phyloP scores from a whole-genome alignment of 148 eudicot genomes.

The Camellia lanceoleosa region DNA sequence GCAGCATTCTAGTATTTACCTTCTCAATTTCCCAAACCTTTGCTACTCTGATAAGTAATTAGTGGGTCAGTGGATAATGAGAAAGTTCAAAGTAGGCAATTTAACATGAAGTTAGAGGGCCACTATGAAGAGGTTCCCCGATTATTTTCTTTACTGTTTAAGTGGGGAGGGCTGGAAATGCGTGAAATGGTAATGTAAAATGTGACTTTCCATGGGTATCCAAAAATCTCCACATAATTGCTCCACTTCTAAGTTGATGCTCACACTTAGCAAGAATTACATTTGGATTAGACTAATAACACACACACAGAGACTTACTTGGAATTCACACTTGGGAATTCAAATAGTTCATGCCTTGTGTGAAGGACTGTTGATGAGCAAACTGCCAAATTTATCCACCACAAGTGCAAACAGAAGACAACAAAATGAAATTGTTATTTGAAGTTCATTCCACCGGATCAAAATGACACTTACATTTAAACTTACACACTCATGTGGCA shows the following conservation, averaged over 20 bases:
- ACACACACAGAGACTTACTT: constrained; percentile 10
- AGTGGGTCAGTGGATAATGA: too few relatives aligned
- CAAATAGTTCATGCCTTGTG: constrained; percentile 60
- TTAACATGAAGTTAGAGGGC: too few relatives aligned
- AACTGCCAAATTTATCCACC: constrained; percentile 45
- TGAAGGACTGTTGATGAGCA: constrained; percentile 66
- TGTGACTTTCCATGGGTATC: not conserved
- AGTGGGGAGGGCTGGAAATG: not conserved
- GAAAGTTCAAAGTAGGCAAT: too few relatives aligned
- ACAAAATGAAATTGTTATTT: not conserved
- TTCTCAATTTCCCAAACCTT: not conserved
- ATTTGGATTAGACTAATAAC: not conserved
- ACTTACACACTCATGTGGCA: not conserved
- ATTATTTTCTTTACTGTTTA: not conserved
- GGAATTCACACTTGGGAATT: constrained; percentile 49
- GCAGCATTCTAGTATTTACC: not conserved
- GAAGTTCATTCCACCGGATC: not conserved
- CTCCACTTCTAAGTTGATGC: not conserved
- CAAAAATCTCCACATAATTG: not conserved
- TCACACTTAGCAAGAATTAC: not conserved
- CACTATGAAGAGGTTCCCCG: not conserved
- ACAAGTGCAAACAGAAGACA: not conserved
- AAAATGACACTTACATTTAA: not conserved
- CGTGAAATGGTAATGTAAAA: not conserved
- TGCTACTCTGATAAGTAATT: too few relatives aligned